Conservation (phyloP, 306 rosid genomes). For the Sophora flavescens region DNA sequence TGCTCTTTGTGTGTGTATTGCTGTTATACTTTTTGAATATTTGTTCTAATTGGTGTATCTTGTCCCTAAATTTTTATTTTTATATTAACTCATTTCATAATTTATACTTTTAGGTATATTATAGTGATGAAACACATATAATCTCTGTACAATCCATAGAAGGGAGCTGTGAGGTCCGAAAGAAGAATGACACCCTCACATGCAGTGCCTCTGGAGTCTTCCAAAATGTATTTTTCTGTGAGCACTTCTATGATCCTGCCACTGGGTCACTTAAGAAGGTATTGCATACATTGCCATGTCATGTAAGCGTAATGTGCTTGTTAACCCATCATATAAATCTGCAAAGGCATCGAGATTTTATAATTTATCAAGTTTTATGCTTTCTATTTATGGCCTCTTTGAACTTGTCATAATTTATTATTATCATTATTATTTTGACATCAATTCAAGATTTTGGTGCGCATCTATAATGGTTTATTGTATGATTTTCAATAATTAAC, state of each 20-base stretch:
- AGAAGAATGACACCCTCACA: conserved; percentile 54
- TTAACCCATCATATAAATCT: conserved; percentile 16
- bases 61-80: background rate
- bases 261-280: conserved; percentile 62
- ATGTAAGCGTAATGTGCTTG: conserved; percentile 23
- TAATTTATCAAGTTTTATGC: background rate
- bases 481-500: conserved; percentile 26
- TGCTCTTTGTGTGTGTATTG: conserved; percentile 12
- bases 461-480: conserved; percentile 25
- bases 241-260: conserved; percentile 59
- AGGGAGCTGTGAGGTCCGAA: conserved; percentile 63
- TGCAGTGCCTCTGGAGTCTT: conserved; percentile 46
- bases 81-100: conserved; percentile 35
- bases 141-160: conserved; percentile 56
- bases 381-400: background rate
- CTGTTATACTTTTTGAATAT: background rate
- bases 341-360: conserved; percentile 1
- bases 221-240: conserved; percentile 58
- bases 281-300: conserved; percentile 30
- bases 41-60: conserved; percentile 32
- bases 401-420: background rate
- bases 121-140: conserved; percentile 51
- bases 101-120: conserved; percentile 55
- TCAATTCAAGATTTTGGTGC: conserved; percentile 18
- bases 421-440: conserved; percentile 2